phyloP scores from a whole-genome alignment of 2,329 filamentous ascomycete genomes.

The Hypocrella siamensis region DNA sequence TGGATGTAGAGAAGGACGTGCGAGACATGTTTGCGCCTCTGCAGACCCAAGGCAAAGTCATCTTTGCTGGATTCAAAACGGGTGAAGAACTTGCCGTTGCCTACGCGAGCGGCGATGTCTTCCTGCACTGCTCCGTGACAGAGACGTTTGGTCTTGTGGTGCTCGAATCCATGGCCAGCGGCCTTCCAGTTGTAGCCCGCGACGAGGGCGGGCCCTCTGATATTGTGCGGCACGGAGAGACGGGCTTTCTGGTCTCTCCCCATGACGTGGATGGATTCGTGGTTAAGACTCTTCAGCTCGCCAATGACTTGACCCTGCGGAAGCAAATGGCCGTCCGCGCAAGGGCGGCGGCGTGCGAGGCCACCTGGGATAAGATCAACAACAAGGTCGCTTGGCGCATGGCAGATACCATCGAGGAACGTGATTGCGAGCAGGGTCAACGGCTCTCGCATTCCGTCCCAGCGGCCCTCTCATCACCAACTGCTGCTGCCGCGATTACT shows the following conservation, averaged over 20 bases:
- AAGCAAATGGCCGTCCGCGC: conserved; percentile 28
- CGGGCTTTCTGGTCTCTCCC: conserved; percentile 45
- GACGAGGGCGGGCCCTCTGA: conserved; percentile 57
- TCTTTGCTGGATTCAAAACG: conserved; percentile 51
- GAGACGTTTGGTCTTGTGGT: conserved; percentile 60
- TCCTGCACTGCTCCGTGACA: conserved; percentile 55
- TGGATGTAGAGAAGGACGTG: conserved; percentile 44
- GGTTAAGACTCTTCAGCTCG: conserved; percentile 31
- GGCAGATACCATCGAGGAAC: conserved; percentile 33
- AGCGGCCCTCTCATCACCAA: too few species aligned
- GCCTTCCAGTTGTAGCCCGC: conserved; percentile 51
- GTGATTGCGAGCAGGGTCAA: conserved; percentile 17
- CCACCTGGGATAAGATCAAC: conserved; percentile 58
- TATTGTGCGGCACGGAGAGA: conserved; percentile 42
- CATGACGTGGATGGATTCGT: conserved; percentile 45
- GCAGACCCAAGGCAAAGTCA: conserved; percentile 31
- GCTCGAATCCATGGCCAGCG: conserved; percentile 55
- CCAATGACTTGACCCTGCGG: conserved; percentile 26
- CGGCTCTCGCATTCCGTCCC: too few species aligned
- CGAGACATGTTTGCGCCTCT: conserved; percentile 41
- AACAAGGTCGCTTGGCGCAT: conserved; percentile 53
- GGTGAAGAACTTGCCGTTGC: conserved; percentile 46
- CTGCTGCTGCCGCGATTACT: conserved; percentile 8
- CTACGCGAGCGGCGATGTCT: conserved; percentile 54
- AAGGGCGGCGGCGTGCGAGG: conserved; percentile 41